Conservation (phyloP, 2,329 filamentous ascomycete genomes). For the Alternaria sp. region DNA sequence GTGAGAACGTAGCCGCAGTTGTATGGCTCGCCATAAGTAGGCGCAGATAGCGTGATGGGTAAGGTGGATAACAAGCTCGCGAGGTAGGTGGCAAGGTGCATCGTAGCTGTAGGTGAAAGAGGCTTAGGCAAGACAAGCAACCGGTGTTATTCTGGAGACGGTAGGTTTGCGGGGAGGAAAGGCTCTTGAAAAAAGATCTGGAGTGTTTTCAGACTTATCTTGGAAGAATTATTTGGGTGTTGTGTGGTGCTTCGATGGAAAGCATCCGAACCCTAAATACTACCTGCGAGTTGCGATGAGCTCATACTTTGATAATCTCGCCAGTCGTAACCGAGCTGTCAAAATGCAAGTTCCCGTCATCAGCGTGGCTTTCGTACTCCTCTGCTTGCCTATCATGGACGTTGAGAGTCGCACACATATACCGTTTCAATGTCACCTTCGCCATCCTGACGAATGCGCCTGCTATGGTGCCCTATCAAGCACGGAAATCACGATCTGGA, state of each 20-base stretch:
- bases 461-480: conserved; percentile 13
- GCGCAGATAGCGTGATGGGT: conserved; percentile 2
- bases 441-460: conserved; percentile 11
- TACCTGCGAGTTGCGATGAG: conserved; percentile 9
- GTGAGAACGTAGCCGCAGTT: conserved; percentile 28
- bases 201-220: background rate
- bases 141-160: background rate
- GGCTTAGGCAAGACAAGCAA: background rate
- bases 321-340: conserved; percentile 26
- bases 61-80: background rate
- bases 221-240: background rate
- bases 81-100: conserved; percentile 1
- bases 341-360: conserved; percentile 27
- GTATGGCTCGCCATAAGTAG: conserved; percentile 12
- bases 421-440: conserved; percentile 11
- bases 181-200: background rate
- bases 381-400: conserved; percentile 8
- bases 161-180: background rate
- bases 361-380: conserved; percentile 27
- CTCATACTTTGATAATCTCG: conserved; percentile 1
- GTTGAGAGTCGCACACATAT: conserved; percentile 15
- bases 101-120: background rate
- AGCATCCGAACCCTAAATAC: conserved; percentile 11
- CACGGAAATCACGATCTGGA: background rate
- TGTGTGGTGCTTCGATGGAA: conserved; percentile 1